phyloP scores from a whole-genome alignment of 2,329 filamentous ascomycete species.

The Xylaria sp. region DNA sequence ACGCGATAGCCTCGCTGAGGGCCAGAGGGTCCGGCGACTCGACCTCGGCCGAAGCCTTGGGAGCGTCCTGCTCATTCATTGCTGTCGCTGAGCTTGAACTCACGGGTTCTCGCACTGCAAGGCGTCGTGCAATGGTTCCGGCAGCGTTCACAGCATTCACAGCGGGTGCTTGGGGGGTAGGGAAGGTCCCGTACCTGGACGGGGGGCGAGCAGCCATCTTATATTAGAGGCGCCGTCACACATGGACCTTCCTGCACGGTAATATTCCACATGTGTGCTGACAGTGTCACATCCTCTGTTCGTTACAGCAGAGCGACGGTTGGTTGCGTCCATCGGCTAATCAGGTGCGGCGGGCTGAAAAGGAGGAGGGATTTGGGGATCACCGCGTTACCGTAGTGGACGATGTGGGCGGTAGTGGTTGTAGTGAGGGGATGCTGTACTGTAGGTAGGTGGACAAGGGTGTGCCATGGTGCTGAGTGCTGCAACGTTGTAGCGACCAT shows the following conservation, averaged over 20 bases:
- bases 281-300: neutral
- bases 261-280: neutral
- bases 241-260: neutral
- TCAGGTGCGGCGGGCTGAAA: neutral
- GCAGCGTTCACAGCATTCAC: neutral
- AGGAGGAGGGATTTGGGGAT: constrained; percentile 12
- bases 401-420: no score
- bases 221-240: neutral
- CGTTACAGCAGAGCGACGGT: neutral
- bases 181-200: constrained; percentile 22
- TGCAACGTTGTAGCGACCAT: constrained; percentile 19
- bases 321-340: constrained; percentile 18
- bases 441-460: constrained; percentile 2
- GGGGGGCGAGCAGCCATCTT: constrained; percentile 12
- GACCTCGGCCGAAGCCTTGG: constrained; percentile 21
- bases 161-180: neutral
- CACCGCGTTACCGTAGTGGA: no score
- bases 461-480: neutral
- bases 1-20: constrained; percentile 45
- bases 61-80: constrained; percentile 23
- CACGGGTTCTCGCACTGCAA: neutral
- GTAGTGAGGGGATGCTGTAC: constrained; percentile 9
- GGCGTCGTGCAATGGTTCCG: neutral
- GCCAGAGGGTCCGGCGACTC: constrained; percentile 30
- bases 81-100: constrained; percentile 2